Evolutionary conservation across 1,139 yeast species (phyloP).

Genomic region (Candida glucosophila): DNA sequence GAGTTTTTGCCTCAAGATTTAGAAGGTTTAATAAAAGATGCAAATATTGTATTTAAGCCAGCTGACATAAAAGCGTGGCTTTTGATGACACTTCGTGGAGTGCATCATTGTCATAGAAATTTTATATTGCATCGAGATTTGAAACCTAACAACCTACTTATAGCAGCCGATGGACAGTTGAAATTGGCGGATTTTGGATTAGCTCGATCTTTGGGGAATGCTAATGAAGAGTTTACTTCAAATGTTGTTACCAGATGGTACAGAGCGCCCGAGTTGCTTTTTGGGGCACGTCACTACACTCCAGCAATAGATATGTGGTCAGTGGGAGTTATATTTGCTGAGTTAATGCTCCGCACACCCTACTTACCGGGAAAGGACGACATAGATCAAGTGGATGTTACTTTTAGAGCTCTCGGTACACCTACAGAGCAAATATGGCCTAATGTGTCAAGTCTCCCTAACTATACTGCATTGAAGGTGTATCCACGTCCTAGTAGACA

Average conservation of each 20-base stretch:
- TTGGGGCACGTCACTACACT: slow-evolving; percentile 86
- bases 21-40: slow-evolving; percentile 83
- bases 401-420: slow-evolving; percentile 91
- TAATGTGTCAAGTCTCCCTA: slow-evolving; percentile 70
- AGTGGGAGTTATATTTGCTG: slow-evolving; percentile 93
- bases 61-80: slow-evolving; percentile 93
- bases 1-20: slow-evolving; percentile 90
- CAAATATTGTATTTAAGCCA: slow-evolving; percentile 64
- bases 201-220: slow-evolving; percentile 74
- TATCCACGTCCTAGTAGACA: slow-evolving; percentile 81
- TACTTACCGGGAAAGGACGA: slow-evolving; percentile 91
- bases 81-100: slow-evolving; percentile 86
- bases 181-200: slow-evolving; percentile 97
- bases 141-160: slow-evolving; percentile 72
- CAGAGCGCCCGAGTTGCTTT: slow-evolving; percentile 85
- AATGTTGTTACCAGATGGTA: slow-evolving; percentile 98
- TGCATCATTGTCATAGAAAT: slow-evolving; percentile 91
- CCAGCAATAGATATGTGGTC: slow-evolving; percentile 92
- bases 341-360: slow-evolving; percentile 88
- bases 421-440: slow-evolving; percentile 95
- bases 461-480: slow-evolving; percentile 59
- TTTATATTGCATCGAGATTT: slow-evolving; percentile 84
- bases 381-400: slow-evolving; percentile 78
- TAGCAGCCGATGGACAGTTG: slow-evolving; percentile 79
- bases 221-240: slow-evolving; percentile 76